phyloP scores from a whole-genome alignment of 1,139 yeast species.

The Suhomyces taliae region DNA sequence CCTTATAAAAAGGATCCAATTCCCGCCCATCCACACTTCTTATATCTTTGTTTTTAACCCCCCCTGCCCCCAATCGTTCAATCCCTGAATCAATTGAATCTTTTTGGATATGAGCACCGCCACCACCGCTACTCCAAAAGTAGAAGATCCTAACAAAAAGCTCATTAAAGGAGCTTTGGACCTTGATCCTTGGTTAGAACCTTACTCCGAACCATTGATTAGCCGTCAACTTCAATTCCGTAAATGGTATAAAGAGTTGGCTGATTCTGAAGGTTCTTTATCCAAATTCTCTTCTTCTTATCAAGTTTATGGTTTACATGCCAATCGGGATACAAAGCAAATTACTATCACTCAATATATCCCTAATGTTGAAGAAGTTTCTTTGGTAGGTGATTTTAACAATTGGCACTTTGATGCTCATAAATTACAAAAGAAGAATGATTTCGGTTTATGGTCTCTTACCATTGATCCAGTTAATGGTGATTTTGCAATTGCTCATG shows the following conservation, averaged over 20 bases:
- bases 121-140: not conserved
- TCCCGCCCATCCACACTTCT: no score
- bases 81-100: not conserved
- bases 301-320: constrained; percentile 73
- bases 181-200: constrained; percentile 86
- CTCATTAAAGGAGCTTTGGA: constrained; percentile 57
- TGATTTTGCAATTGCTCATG: constrained; percentile 72
- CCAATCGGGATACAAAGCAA: constrained; percentile 48
- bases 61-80: no score
- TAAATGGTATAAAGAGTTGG: constrained; percentile 45
- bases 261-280: constrained; percentile 48
- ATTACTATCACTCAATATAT: constrained; percentile 80
- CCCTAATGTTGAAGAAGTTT: constrained; percentile 77
- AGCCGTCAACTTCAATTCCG: constrained; percentile 52
- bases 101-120: not conserved
- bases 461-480: constrained; percentile 57
- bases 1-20: no score
- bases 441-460: constrained; percentile 70
- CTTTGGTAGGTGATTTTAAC: constrained; percentile 88
- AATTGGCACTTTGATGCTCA: constrained; percentile 68
- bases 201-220: constrained; percentile 58
- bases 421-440: constrained; percentile 51
- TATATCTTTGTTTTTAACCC: no score
- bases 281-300: constrained; percentile 59
- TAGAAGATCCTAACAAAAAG: not conserved